These are phyloP conservation scores for Aphanomyces invadans DNA, from an alignment of 352 stramenopile genomes.

Conservation along the genomic window DNA sequence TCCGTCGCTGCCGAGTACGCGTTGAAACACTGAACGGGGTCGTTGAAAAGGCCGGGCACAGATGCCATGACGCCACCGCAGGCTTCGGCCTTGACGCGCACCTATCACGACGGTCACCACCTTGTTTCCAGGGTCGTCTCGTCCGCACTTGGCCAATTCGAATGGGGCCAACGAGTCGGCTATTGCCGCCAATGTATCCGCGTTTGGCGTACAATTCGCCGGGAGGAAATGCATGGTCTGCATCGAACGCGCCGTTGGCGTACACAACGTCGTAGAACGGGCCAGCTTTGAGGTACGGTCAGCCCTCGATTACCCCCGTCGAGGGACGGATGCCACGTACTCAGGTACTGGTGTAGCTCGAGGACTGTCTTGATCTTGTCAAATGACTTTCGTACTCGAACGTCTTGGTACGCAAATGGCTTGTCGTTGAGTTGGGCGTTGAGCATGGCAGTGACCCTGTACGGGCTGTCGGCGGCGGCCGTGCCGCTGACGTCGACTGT, in stretches of 20 bases:
- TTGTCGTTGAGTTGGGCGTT: conserved; percentile 21
- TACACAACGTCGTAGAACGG: conserved; percentile 23
- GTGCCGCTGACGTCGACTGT: conserved; percentile 6
- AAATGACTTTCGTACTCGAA: conserved; percentile 11
- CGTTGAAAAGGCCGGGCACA: neutral
- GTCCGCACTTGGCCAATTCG: conserved; percentile 20
- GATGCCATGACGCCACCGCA: conserved; percentile 16
- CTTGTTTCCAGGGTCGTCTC: no score
- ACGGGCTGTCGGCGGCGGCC: neutral
- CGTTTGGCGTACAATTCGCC: conserved; percentile 1
- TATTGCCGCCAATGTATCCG: neutral
- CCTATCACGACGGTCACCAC: no score
- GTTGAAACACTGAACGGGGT: neutral
- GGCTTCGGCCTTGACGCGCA: conserved; percentile 7
- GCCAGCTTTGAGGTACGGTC: conserved; percentile 2
- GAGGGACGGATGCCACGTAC: neutral
- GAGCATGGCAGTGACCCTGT: conserved; percentile 19
- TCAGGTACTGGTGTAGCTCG: conserved; percentile 20
- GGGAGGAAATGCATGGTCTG: neutral
- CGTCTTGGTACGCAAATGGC: neutral
- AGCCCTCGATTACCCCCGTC: neutral
- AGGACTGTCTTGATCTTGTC: conserved; percentile 19
- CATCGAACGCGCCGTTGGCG: conserved; percentile 13
- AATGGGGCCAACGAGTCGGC: conserved; percentile 8
- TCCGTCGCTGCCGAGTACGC: conserved; percentile 13